These are phyloP conservation scores for Rhodotorula sp. DNA, from an alignment of 1,284 basidiomycete species.

Conservation along the genomic window DNA sequence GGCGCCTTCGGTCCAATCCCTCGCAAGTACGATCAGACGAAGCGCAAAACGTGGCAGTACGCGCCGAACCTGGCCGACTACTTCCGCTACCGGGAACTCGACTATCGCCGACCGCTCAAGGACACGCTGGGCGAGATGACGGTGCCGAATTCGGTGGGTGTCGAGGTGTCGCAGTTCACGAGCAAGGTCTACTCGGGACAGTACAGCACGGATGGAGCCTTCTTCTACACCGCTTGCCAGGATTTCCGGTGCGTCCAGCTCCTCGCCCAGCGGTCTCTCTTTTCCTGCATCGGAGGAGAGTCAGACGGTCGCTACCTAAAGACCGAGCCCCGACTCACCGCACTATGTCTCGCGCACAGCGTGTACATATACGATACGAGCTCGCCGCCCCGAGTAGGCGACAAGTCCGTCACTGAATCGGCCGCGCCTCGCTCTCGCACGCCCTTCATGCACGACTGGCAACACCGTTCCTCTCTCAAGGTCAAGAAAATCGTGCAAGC, in stretches of 20 bases:
- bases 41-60: constrained; percentile 19
- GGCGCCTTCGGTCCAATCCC: constrained; percentile 77
- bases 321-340: no score
- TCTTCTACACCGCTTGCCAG: constrained; percentile 48
- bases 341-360: no score
- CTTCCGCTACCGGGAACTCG: constrained; percentile 30
- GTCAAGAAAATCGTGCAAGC: constrained; percentile 73
- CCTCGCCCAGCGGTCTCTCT: constrained; percentile 15
- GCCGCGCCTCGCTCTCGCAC: background rate
- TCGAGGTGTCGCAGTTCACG: constrained; percentile 76
- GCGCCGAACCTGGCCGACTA: constrained; percentile 23
- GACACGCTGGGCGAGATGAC: constrained; percentile 51
- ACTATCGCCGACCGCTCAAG: constrained; percentile 52
- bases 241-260: constrained; percentile 61
- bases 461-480: constrained; percentile 56
- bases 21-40: constrained; percentile 8
- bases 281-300: background rate
- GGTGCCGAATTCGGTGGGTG: constrained; percentile 82
- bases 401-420: constrained; percentile 37
- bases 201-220: constrained; percentile 61
- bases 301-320: no score
- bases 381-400: constrained; percentile 51
- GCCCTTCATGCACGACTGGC: constrained; percentile 16
- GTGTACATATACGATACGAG: constrained; percentile 72
- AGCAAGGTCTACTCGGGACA: constrained; percentile 89